Base-by-base conservation (phyloP, 108 stramenopile species). In the Mediolabrus comicus region DNA sequence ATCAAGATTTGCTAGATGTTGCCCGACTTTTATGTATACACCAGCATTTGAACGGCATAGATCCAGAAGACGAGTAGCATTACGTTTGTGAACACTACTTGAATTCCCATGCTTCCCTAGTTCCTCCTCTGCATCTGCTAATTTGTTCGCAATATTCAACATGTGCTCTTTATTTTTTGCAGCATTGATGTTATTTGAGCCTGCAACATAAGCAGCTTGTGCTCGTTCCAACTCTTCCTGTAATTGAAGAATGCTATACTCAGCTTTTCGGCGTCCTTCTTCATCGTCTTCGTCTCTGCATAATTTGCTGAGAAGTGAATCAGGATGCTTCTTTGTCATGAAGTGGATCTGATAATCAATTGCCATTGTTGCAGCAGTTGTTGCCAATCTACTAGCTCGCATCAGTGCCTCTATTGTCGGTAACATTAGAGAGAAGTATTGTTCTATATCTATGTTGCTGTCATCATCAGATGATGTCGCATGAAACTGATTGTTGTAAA, bases 1-100 rank as follows among this genome's bases (percentile, higher is more conserved):
- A 65, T 98, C 97, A 26, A 98, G 72, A 77, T 97, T 95, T 11
- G 95, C 91, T 9, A 97, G 65, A 65, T 96, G 94, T 70, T 96
- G 97, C 35, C 96, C 96, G 6, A 96, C 87, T 39, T 79, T 79
- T 2, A 79, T 67, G 77, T 89, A 90, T 0, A 92, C 91, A 19
- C 97, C 97, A 16, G 84, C 89, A 69, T 98, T 98, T 1, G 52
- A 35, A 5, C 91, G 81, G 65, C 94, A 97, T 28, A 98, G 66
- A 5, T 84, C 35, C n/a, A 96, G 72, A 13, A 98, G 64, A 16
- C 92, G 88, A 61, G 65, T 38, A 8, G 92, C 92, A 26, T 88
- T 87, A 25, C 66, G 65, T 34, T 65, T 53, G 64, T 94, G 88
- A 13, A 87, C 28, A 9, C 24, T 43, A 33, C 72, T 68, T 31